Conservation (phyloP, 352 stramenopile species). For the Phytophthora meadii region DNA sequence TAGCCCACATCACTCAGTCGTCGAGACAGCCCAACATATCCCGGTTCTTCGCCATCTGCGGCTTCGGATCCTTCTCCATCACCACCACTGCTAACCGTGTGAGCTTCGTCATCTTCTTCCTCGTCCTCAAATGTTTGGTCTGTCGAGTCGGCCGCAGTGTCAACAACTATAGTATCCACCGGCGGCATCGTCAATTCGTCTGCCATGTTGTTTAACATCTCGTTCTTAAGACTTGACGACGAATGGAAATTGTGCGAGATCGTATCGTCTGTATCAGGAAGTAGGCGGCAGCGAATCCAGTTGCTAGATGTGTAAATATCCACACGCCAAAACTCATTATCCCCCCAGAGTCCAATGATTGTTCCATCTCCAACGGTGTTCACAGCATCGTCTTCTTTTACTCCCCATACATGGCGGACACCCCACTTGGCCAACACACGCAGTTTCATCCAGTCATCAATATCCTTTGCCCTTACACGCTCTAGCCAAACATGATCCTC, state of each 20-base stretch:
- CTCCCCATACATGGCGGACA: constrained; percentile 79
- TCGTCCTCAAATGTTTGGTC: constrained; percentile 54
- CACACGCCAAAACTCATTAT: constrained; percentile 83
- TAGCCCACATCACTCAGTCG: constrained; percentile 47
- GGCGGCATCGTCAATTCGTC: constrained; percentile 44
- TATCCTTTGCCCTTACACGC: constrained; percentile 85
- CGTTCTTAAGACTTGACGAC: constrained; percentile 41
- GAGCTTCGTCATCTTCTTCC: constrained; percentile 47
- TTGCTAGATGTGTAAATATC: constrained; percentile 90
- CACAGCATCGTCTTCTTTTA: constrained; percentile 32
- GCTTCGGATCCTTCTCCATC: constrained; percentile 41
- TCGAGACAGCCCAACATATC: constrained; percentile 39
- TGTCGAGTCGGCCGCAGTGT: constrained; percentile 31
- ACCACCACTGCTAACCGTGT: constrained; percentile 35
- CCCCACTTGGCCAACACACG: constrained; percentile 81
- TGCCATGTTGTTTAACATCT: constrained; percentile 42
- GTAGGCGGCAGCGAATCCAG: constrained; percentile 83
- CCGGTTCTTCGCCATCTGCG: constrained; percentile 31
- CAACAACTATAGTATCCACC: constrained; percentile 49
- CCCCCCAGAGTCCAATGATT: constrained; percentile 46
- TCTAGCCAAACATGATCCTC: constrained; percentile 78
- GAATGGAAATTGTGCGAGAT: constrained; percentile 54
- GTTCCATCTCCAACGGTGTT: constrained; percentile 32
- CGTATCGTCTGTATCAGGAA: constrained; percentile 83
- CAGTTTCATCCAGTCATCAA: constrained; percentile 89